Evolutionary conservation across 2,329 filamentous ascomycete genomes (phyloP).

Genomic region (Knufia petricola): DNA sequence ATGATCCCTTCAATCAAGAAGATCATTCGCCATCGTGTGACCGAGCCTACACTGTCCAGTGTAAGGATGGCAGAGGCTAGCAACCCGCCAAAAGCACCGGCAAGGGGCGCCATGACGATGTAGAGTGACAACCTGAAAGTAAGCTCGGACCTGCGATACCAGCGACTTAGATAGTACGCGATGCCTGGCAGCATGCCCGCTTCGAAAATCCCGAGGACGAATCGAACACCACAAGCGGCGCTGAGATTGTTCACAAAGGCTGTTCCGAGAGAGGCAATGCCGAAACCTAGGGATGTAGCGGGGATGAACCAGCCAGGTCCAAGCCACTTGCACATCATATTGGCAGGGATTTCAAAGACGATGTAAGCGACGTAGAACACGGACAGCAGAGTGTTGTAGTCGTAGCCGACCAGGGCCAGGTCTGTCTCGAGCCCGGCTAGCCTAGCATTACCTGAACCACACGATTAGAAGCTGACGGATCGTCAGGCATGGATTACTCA

Average conservation of each 20-base stretch:
- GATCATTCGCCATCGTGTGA: conserved; percentile 59
- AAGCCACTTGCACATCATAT: conserved; percentile 59
- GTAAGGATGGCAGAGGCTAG: conserved; percentile 55
- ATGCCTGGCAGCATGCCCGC: conserved; percentile 66
- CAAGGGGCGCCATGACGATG: conserved; percentile 60
- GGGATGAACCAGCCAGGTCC: conserved; percentile 66
- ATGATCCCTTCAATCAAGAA: conserved; percentile 64
- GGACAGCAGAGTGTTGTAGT: conserved; percentile 60
- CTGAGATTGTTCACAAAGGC: conserved; percentile 52
- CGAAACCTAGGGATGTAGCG: conserved; percentile 51
- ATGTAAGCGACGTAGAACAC: conserved; percentile 67
- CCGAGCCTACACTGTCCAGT: conserved; percentile 47
- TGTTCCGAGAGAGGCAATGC: conserved; percentile 53
- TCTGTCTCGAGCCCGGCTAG: conserved; percentile 57
- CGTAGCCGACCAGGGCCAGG: conserved; percentile 49
- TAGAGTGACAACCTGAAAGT: conserved; percentile 59
- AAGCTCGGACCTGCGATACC: conserved; percentile 61
- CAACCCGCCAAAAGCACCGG: conserved; percentile 62
- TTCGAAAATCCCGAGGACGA: conserved; percentile 52
- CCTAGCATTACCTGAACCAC: conserved; percentile 45
- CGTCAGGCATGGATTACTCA: conserved; percentile 36
- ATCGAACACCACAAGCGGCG: conserved; percentile 51
- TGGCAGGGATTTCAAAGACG: conserved; percentile 60
- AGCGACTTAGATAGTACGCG: conserved; percentile 55
- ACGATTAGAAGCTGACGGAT: conserved; percentile 52